Conservation (phyloP, 768 basidiomycete species). For the Boletus speciosus region DNA sequence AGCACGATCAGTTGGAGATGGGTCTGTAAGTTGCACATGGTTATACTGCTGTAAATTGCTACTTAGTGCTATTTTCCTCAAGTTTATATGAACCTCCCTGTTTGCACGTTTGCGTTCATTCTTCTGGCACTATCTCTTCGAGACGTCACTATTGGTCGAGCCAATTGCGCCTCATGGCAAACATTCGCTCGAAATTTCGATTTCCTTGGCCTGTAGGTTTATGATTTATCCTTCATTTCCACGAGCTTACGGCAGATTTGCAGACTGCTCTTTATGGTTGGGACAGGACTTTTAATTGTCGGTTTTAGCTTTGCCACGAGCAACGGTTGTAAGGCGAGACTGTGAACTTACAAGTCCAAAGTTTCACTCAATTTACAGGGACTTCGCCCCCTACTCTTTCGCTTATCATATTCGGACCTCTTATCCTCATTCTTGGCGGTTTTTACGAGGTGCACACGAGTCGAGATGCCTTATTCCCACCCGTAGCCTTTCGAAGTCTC, state of each 20-base stretch:
- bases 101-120: slow-evolving; percentile 58
- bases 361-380: slow-evolving; percentile 46
- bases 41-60: slow-evolving; percentile 7
- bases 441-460: slow-evolving; percentile 65
- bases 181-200: slow-evolving; percentile 59
- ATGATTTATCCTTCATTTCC: slow-evolving; percentile 12
- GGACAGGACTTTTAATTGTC: slow-evolving; percentile 69
- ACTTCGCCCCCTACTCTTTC: slow-evolving; percentile 54
- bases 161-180: slow-evolving; percentile 54
- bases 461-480: slow-evolving; percentile 71
- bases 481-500: slow-evolving; percentile 53
- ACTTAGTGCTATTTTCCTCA: slow-evolving; percentile 15
- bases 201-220: slow-evolving; percentile 71
- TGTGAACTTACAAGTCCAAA: slow-evolving; percentile 1
- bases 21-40: slow-evolving; percentile 59
- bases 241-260: slow-evolving; percentile 18
- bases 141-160: slow-evolving; percentile 44
- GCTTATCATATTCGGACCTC: slow-evolving; percentile 53
- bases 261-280: slow-evolving; percentile 71
- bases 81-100: slow-evolving; percentile 84
- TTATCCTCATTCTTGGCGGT: slow-evolving; percentile 55
- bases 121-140: slow-evolving; percentile 62
- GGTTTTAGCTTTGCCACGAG: slow-evolving; percentile 76
- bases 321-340: slow-evolving; percentile 55
- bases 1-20: slow-evolving; percentile 67